Conservation (phyloP, 352 stramenopile species). For the Phytophthora fragariaefolia region DNA sequence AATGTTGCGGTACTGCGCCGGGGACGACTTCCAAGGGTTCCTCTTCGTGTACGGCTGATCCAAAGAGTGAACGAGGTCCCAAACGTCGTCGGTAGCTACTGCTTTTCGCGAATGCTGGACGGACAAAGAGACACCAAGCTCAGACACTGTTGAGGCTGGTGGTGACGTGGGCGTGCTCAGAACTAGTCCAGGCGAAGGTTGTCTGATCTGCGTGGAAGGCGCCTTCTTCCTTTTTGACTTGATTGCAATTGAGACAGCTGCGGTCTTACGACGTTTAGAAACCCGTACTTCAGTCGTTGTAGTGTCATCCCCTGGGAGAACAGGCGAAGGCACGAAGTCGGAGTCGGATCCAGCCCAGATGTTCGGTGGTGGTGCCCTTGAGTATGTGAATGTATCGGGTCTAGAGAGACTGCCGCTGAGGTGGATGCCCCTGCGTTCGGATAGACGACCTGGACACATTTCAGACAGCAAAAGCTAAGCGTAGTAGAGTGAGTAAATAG, state of each 20-base stretch:
- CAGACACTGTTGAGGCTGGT: background rate
- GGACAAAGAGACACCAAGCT: background rate
- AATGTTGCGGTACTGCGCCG: background rate
- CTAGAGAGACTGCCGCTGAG: too few species aligned
- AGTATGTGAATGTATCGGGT: too few species aligned
- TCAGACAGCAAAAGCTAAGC: background rate
- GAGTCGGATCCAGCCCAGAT: too few species aligned
- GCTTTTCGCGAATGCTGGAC: background rate
- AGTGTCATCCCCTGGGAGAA: background rate
- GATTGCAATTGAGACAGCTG: too few species aligned
- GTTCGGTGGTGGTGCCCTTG: too few species aligned
- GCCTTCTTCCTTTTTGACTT: background rate
- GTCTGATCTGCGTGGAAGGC: background rate
- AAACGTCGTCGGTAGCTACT: background rate
- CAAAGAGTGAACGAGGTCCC: constrained; percentile 8
- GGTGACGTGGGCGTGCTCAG: background rate
- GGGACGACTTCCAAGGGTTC: constrained; percentile 4
- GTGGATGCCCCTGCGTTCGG: background rate
- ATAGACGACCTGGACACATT: background rate
- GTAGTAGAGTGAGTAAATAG: background rate
- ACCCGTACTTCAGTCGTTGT: background rate
- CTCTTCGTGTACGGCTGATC: constrained; percentile 4
- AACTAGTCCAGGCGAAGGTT: background rate
- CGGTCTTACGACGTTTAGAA: background rate
- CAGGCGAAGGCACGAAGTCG: constrained; percentile 1